These are phyloP conservation scores for Epichloe hybrida DNA, from an alignment of 2,329 filamentous ascomycete species.

Conservation along the genomic window DNA sequence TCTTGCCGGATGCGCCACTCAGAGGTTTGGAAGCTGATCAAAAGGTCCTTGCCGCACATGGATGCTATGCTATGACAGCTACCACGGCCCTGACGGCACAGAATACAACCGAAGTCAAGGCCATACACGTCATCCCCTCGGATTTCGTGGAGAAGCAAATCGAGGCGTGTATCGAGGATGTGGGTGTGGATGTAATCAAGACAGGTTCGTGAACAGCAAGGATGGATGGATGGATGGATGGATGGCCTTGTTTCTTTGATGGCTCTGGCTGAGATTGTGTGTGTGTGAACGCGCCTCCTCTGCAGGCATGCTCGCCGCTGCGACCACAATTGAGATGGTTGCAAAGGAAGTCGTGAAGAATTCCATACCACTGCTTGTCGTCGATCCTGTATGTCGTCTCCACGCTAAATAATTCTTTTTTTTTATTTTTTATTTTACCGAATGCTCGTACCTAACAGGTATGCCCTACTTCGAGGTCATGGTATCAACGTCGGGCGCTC, in stretches of 20 bases:
- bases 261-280: not conserved
- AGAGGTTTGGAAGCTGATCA: slow-evolving; percentile 94
- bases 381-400: slow-evolving; percentile 22
- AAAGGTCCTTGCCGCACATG: slow-evolving; percentile 83
- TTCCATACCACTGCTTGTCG: slow-evolving; percentile 18
- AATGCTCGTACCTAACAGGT: slow-evolving; percentile 1
- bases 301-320: slow-evolving; percentile 25
- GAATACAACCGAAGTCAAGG: slow-evolving; percentile 74
- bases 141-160: slow-evolving; percentile 76
- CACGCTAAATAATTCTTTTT: not conserved
- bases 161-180: slow-evolving; percentile 68
- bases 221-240: no score
- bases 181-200: slow-evolving; percentile 83
- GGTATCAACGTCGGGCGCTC: slow-evolving; percentile 69
- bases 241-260: not conserved
- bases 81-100: slow-evolving; percentile 94
- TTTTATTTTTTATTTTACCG: not conserved
- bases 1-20: not conserved
- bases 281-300: not conserved
- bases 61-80: slow-evolving; percentile 90
- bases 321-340: slow-evolving; percentile 24
- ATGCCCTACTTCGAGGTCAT: slow-evolving; percentile 52
- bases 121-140: slow-evolving; percentile 66
- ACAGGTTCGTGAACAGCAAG: slow-evolving; percentile 45
- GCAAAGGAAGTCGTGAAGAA: slow-evolving; percentile 18